Evolutionary conservation across 1,284 basidiomycete species (phyloP).

Genomic region (Pyrrhoderma noxium): DNA sequence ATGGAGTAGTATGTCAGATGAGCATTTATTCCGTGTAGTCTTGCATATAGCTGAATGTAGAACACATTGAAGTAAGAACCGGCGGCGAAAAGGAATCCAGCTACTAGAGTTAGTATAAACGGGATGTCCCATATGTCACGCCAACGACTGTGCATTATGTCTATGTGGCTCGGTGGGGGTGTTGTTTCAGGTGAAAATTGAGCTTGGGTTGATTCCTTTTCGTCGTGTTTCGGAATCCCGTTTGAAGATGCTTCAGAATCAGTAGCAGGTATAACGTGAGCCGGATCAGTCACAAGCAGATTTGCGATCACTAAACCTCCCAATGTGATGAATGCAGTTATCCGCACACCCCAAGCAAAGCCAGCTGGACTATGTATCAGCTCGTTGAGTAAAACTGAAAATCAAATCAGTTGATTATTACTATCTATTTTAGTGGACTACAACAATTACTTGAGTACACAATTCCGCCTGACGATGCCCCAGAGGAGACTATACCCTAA

Average conservation of each 20-base stretch:
- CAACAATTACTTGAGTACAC: constrained; percentile 21
- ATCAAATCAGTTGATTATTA: too few relatives aligned
- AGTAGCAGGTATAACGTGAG: neutral
- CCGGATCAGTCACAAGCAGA: constrained; percentile 8
- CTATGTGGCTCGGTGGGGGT: too few relatives aligned
- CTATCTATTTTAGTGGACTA: too few relatives aligned
- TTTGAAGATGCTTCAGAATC: too few relatives aligned
- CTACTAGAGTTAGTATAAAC: neutral
- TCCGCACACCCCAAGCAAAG: constrained; percentile 25
- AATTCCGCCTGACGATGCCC: constrained; percentile 24
- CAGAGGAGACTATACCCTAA: constrained; percentile 19
- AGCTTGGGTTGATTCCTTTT: too few relatives aligned
- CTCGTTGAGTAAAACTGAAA: constrained; percentile 25
- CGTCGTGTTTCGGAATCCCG: too few relatives aligned
- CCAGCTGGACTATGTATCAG: constrained; percentile 23
- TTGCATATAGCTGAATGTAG: constrained; percentile 38
- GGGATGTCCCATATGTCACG: neutral
- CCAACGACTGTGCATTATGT: too few relatives aligned
- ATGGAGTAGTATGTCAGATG: constrained; percentile 23
- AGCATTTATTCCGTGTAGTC: constrained; percentile 13
- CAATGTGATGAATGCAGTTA: constrained; percentile 25
- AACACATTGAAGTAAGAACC: constrained; percentile 40
- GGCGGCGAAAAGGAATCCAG: constrained; percentile 29
- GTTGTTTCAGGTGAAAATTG: too few relatives aligned
- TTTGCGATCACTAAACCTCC: constrained; percentile 24